Conservation (phyloP, 352 stramenopile species). For the Phytopythium cucurbitacearum region DNA sequence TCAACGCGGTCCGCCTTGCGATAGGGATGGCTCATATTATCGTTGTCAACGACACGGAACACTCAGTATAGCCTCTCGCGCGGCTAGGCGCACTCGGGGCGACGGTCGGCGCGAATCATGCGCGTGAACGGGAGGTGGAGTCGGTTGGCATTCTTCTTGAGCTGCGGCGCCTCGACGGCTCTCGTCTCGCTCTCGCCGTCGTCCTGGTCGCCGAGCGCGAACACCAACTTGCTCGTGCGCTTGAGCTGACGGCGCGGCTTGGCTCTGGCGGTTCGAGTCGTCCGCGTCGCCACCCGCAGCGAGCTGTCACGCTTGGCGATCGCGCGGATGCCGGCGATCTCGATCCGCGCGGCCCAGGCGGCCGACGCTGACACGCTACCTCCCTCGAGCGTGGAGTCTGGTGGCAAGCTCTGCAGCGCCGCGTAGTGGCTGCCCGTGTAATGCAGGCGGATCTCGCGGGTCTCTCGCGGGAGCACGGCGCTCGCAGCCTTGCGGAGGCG, state of each 20-base stretch:
- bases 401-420: slow-evolving; percentile 20
- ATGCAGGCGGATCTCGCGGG: slow-evolving; percentile 33
- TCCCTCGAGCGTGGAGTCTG: background rate
- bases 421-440: slow-evolving; percentile 37
- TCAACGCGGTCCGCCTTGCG: no score
- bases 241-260: background rate
- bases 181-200: background rate
- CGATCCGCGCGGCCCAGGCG: slow-evolving; percentile 45
- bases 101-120: background rate
- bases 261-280: background rate
- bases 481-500: slow-evolving; percentile 55
- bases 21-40: no score
- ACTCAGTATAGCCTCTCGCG: background rate
- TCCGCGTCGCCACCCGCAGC: background rate
- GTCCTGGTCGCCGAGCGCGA: background rate
- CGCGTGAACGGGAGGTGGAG: background rate
- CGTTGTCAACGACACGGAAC: no score
- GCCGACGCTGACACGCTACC: slow-evolving; percentile 10
- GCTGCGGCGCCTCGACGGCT: background rate
- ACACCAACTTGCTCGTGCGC: background rate
- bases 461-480: slow-evolving; percentile 44
- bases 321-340: slow-evolving; percentile 48
- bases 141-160: background rate
- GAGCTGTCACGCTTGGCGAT: slow-evolving; percentile 2
- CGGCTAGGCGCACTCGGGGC: background rate